Percentiles rank a stretch among this genome's conserved stretches.
Conservation (phyloP, 139 green algal genomes). For the Tetradesmus lagerheimii region DNA sequence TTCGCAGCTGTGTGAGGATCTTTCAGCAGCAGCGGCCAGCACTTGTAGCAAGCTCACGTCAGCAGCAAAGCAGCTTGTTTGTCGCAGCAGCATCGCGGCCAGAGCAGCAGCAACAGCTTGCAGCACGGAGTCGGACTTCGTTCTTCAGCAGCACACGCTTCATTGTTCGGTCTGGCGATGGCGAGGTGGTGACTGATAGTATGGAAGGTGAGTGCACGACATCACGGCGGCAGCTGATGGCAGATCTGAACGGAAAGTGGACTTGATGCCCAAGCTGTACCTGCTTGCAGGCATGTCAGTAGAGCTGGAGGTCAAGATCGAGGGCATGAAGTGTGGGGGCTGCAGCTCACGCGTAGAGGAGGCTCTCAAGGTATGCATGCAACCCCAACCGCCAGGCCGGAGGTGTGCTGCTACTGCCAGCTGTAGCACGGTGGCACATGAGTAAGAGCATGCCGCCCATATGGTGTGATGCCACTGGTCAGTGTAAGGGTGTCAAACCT, state of each 20-base stretch:
- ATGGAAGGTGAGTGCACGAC: neutral
- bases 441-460: too few relatives aligned
- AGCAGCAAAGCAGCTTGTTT: neutral
- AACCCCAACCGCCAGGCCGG: neutral
- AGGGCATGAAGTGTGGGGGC: constrained; percentile 45
- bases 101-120: constrained; percentile 3
- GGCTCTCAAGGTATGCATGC: constrained; percentile 34
- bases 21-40: neutral
- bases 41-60: neutral
- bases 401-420: neutral
- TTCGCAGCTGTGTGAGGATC: neutral
- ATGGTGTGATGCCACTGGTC: neutral
- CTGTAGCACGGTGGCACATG: neutral
- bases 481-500: too few relatives aligned
- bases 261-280: neutral
- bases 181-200: neutral
- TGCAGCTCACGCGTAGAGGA: constrained; percentile 39
- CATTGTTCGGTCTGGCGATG: neutral
- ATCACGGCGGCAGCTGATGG: neutral
- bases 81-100: neutral
- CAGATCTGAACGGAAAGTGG: neutral
- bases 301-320: constrained; percentile 42
- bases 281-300: constrained; percentile 32
- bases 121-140: neutral
- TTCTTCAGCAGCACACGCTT: neutral